Evolutionary conservation across 805 yeast genomes (phyloP).

Genomic region (Saturnispora serradocipensis): DNA sequence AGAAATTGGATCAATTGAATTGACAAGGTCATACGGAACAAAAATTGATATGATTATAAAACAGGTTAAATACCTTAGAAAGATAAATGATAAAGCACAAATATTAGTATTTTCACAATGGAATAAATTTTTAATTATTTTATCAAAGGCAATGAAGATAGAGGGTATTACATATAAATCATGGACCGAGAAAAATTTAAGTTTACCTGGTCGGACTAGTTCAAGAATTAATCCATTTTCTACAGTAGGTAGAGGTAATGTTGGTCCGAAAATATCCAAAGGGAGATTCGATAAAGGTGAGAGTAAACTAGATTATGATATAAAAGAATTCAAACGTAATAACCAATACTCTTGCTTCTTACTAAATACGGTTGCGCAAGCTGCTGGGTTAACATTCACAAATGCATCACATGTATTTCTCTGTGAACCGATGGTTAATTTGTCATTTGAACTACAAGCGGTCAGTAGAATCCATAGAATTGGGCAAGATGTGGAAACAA

Average conservation of each 20-base stretch:
- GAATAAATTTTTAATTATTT: constrained; percentile 58
- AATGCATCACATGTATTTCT: constrained; percentile 89
- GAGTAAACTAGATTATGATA: constrained; percentile 26
- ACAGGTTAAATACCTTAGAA: constrained; percentile 56
- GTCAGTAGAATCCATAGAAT: constrained; percentile 86
- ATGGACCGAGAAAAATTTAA: constrained; percentile 27
- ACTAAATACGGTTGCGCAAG: constrained; percentile 76
- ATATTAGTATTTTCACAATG: constrained; percentile 87
- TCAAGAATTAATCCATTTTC: constrained; percentile 2
- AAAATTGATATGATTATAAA: constrained; percentile 78
- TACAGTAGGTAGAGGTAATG: constrained; percentile 1
- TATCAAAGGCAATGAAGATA: constrained; percentile 55
- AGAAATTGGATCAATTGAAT: constrained; percentile 35
- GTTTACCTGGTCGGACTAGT: constrained; percentile 9
- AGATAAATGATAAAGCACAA: constrained; percentile 55
- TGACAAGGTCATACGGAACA: constrained; percentile 60
- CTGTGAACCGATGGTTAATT: constrained; percentile 87
- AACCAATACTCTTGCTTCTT: constrained; percentile 71
- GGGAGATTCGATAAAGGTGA: background rate
- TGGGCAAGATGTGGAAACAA: constrained; percentile 75
- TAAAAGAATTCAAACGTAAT: constrained; percentile 52
- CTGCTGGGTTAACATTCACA: constrained; percentile 82
- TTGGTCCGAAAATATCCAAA: background rate
- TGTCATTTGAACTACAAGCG: constrained; percentile 84
- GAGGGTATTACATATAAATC: constrained; percentile 52